Percentiles rank a stretch among this genome's conserved stretches.
phyloP scores from a whole-genome alignment of 768 basidiomycete genomes.

The Tephrocybe sp. region DNA sequence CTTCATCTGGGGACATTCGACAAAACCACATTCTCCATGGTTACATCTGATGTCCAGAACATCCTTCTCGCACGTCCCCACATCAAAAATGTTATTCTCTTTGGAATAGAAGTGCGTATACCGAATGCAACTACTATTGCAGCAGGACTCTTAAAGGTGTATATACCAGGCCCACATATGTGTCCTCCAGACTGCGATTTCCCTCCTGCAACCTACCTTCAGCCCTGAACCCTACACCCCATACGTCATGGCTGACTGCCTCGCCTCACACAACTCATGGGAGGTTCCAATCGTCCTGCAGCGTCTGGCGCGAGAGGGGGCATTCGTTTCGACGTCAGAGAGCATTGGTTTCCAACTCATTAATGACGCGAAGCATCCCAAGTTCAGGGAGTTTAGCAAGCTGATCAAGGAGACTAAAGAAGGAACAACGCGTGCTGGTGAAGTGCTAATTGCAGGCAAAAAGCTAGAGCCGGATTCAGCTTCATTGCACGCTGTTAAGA shows the following conservation, averaged over 20 bases:
- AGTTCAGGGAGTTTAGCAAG: conserved; percentile 20
- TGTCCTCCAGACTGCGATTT: conserved; percentile 60
- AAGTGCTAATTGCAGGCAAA: conserved; percentile 11
- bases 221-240: conserved; percentile 16
- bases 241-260: conserved; percentile 19
- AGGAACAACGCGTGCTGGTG: conserved; percentile 17
- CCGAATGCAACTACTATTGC: background rate
- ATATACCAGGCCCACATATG: conserved; percentile 47
- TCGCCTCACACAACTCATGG: conserved; percentile 19
- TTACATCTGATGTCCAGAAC: conserved; percentile 59
- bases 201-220: conserved; percentile 28
- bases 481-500: background rate
- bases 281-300: conserved; percentile 20
- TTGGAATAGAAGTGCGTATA: background rate
- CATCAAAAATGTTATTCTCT: background rate
- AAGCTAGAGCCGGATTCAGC: background rate
- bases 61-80: conserved; percentile 39
- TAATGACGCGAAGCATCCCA: conserved; percentile 15
- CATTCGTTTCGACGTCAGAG: conserved; percentile 17
- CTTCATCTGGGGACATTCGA: conserved; percentile 61
- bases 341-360: conserved; percentile 21
- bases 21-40: conserved; percentile 88
- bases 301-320: conserved; percentile 19
- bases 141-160: background rate
- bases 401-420: conserved; percentile 19